Evolutionary conservation across 441 rosid species (phyloP).

Genomic region (Erysimum cheiri): DNA sequence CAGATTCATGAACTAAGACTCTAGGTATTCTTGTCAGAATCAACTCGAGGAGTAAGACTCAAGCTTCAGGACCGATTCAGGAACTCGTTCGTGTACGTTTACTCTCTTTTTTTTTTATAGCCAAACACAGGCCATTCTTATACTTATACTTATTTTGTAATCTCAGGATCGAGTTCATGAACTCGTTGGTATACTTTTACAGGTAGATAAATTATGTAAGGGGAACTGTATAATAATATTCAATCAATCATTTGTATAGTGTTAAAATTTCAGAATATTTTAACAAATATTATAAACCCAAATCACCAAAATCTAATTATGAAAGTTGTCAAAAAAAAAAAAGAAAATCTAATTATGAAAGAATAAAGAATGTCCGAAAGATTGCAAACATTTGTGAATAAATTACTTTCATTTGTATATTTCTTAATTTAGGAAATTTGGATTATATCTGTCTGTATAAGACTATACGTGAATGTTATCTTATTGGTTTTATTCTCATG

Average conservation of each 20-base stretch:
- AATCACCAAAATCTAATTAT: too few relatives aligned
- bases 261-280: background rate
- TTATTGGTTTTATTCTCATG: background rate
- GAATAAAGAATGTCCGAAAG: background rate
- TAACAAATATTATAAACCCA: too few relatives aligned
- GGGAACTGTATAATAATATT: background rate
- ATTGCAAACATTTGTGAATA: background rate
- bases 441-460: too few relatives aligned
- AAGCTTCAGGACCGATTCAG: slow-evolving; percentile 7
- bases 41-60: slow-evolving; percentile 7
- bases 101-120: background rate
- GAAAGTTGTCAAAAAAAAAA: too few relatives aligned
- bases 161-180: background rate
- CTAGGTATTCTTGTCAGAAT: slow-evolving; percentile 4
- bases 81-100: slow-evolving; percentile 1
- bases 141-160: background rate
- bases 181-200: slow-evolving; percentile 10
- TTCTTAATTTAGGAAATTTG: background rate
- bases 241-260: background rate
- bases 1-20: slow-evolving; percentile 15
- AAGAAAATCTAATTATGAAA: background rate
- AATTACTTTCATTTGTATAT: background rate
- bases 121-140: background rate
- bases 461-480: too few relatives aligned
- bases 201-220: background rate